Evolutionary conservation across 148 eudicot genomes (phyloP), one percentile per base, ranked within the genome.

Genomic region (Agrostemma githago): DNA sequence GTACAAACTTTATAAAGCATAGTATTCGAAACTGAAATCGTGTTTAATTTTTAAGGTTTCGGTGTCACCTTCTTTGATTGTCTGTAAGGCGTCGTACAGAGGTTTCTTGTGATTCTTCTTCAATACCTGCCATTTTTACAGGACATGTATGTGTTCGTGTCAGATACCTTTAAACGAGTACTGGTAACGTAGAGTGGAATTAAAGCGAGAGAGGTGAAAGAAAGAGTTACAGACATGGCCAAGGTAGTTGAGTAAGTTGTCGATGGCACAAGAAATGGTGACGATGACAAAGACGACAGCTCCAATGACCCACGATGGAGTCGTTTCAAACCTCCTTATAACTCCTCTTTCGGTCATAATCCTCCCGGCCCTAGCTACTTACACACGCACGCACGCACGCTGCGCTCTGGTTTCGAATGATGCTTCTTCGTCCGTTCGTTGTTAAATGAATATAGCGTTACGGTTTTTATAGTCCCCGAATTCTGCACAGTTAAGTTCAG

Each of bases 261-360:
- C 79, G 46, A 75, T 54, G n/a, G 3, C 17, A 20, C 40, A 75
- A 57, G 82, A 80, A 66, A 80, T 46, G 60, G 34, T 63, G 37
- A 80, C 75, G n/a, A 80, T 64, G 15, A 75, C 5, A 48, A 80
- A 72, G 12, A 80, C 79, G 2, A 68, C 79, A n/a, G 43, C 44
- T 58, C 82, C 72, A 14, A 80, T 75, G 37, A 80, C 17, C 82
- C 79, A 80, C 58, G 82, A 75, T 17, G 82, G 82, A 7, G 82
- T 80, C 15, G 67, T 38, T 38, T 76, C 76, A 12, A 64, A 80
- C 6, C 72, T n/a, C n/a, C n/a, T 16, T 8, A 76, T 76, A 15
- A 68, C 82, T 17, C 79, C 74, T 65, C 72, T 79, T 9, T 60
- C 79, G 17, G 72, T 68, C 78, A 79, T 79, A 11, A 8, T 48